Evolutionary conservation across 352 stramenopile species (phyloP), one percentile per base, ranked within the genome.

Genomic region (Phytophthora kernoviae): DNA sequence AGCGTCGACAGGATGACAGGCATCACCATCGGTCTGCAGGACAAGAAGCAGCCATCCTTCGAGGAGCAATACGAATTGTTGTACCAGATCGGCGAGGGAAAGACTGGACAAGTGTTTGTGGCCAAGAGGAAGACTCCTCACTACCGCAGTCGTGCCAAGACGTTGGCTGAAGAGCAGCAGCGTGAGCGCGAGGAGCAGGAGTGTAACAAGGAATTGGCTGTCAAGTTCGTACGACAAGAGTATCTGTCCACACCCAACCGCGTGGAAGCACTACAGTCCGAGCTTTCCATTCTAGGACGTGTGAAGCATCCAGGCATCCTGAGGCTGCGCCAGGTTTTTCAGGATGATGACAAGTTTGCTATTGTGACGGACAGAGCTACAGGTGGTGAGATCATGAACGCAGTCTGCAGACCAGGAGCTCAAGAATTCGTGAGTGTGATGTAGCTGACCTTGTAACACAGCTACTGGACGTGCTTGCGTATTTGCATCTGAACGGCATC

Each of bases 211-310:
- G 68, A 89, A 30, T 75, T 91, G 20, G 86, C 86, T 0, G 79
- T 87, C 54, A 94, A 94, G 62, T 48, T 92, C 45, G 68, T 94
- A 17, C 49, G 62, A 2, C 72, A 74, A n/a, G 68, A 79, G 22
- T 94, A 94, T 58, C 63, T 94, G 47, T 85, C 70, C 52, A 93
- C 84, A 18, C 59, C 68, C 15, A 86, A 82, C 48, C 86, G 86
- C 0, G 61, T 84, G n/a, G 64, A 84, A n/a, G 86, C 86, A 8
- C 67, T 94, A 42, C 52, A 74, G 33, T 64, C 71, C 15, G 86
- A 94, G 58, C 56, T 94, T 22, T 61, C 70, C 34, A 85, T 90
- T 40, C 68, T 94, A 18, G 68, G 53, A n/a, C 54, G 58, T 34
- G 70, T 91, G 8, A 74, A 74, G n/a, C 81, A 94, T 51, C 69